Base-by-base conservation (phyloP, 441 rosid genomes). In the Isatis lusitanica region DNA sequence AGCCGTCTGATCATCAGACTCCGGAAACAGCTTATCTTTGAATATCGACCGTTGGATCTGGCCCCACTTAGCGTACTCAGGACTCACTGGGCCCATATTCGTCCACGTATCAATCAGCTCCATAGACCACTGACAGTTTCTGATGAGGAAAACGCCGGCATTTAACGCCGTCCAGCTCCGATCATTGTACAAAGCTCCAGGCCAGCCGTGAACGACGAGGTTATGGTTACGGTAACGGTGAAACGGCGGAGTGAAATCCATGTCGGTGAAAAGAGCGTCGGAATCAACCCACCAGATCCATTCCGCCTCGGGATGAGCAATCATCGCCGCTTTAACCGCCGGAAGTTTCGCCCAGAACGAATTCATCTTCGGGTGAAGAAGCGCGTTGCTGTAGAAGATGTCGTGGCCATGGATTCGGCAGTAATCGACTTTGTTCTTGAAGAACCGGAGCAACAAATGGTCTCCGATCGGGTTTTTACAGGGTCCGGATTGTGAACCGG, bases 231-330 rank as follows among this genome's bases (percentile, higher is more conserved):
- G 78, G 74, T 94, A 94, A 36, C 96, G 84, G 7, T 55, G 73
- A 9, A 85, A 77, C n/a, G 97, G 99, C 15, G 89, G 84, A 47
- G 82, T 81, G 53, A 82, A 94, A 65, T 94, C 99, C 99, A 92
- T 90, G 83, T 94, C 99, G 47, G 98, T 88, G 81, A 94, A 72
- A 43, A 80, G 24, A 18, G 99, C 99, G 59, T 94, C 99, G 64
- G 98, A 89, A 77, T 94, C 98, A 9, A 92, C 93, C 98, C 97
- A 94, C 98, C 97, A 94, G 87, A 94, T 94, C 98, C 98, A 94
- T 79, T 94, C 98, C 13, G 93, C 93, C 70, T 94, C 98, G 24
- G 99, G 98, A 80, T 94, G 99, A 30, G 97, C 94, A 66, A 94
- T 33, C 99, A 94, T 94, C 61, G 97, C 89, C 38, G 98, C 90